Base-by-base conservation (phyloP, 768 basidiomycete genomes). In the Agrocybe praecox region DNA sequence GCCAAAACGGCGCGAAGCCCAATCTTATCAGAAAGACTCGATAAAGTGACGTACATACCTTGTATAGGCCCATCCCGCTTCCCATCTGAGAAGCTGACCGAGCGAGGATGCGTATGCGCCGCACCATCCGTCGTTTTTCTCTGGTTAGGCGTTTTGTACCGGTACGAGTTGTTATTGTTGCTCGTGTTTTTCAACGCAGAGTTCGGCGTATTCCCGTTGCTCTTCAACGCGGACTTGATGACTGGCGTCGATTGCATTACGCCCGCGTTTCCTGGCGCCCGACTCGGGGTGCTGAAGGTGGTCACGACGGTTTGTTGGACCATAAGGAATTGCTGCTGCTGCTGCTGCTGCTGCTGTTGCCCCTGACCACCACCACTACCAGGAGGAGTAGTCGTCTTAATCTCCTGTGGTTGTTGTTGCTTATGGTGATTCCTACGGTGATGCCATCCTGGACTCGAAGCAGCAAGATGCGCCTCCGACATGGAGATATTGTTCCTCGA, bases 11-110 rank as follows among this genome's bases (percentile, higher is more conserved):
- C 33, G 33, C 33, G 15, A 34, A 34, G 15, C 8, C 33, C 15
- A 34, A 34, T 34, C 33, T 34, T 34, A 34, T 34, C 33, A 15
- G 15, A 36, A 56, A 49, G 51, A 55, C 18, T 40, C 9, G 40
- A 18, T 34, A 42, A 40, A 34, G 46, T 45, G 47, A 10, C 21
- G 29, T 46, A 58, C 56, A 21, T 29, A 69, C 88, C 92, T 52
- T 77, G 76, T 46, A 97, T 97, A n/a, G 92, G 94, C 2, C 96
- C 96, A 29, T 90, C 88, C 58, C 82, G 83, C 68, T 87, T 90
- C 6, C 97, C 97, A 68, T 99, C 97, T 22, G 95, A 97, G 75
- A 99, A 99, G 70, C 94, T 96, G 55, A 99, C 96, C 43, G 91
- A 94, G 36, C 94, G 82, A n/a, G 87, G 83, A 62, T 88, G 85